Base-by-base conservation (phyloP, 371 early-diverging fungal species). In the Rhizopus delemar region DNA sequence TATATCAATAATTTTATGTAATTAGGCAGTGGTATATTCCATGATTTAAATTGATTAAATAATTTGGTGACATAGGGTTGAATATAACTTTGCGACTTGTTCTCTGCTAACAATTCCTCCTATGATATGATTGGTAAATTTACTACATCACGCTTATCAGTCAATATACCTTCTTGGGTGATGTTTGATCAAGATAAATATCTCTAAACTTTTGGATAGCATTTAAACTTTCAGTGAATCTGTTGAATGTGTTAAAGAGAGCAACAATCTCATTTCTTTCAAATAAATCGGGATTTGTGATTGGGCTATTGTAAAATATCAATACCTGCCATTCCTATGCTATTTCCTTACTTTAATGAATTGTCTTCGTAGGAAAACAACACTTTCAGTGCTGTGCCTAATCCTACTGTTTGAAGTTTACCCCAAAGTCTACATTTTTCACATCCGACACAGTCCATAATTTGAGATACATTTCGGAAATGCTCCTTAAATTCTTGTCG, bases 371-470 rank as follows among this genome's bases (percentile, higher is more conserved):
- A 93, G 1, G 93, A 91, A 70, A 98, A 97, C 53, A 97, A 74
- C 8, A 94, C 82, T 70, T 99, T 99, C 22, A 98, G 77, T 1
- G 98, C 98, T 1, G 97, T 95, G 48, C 93, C 96, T 8, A 99
- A 65, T 3, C 93, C 93, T 33, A 83, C 73, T 12, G 88, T 86
- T 67, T 93, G 92, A 22, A 90, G 63, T 63, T 99, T 99, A 22
- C 99, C 99, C 99, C 99, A 99, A 34, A 99, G 77, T 53, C 94
- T 77, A 68, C 99, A 99, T 73, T 98, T 98, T 70, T 98, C 95
- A 73, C 99, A 99, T 0, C 92, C 93, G 13, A 98, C 95, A 68
- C 99, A 98, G 73, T 97, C 97, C 96, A 99, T 95, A 65, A 97
- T 96, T 31, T 87, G 75, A 11, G 96, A 90, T 11, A 99, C 90